Evolutionary conservation across 495 filamentous ascomycete genomes (phyloP), one percentile per base, ranked within the genome.

Genomic region (Aspergillus egyptiacus): DNA sequence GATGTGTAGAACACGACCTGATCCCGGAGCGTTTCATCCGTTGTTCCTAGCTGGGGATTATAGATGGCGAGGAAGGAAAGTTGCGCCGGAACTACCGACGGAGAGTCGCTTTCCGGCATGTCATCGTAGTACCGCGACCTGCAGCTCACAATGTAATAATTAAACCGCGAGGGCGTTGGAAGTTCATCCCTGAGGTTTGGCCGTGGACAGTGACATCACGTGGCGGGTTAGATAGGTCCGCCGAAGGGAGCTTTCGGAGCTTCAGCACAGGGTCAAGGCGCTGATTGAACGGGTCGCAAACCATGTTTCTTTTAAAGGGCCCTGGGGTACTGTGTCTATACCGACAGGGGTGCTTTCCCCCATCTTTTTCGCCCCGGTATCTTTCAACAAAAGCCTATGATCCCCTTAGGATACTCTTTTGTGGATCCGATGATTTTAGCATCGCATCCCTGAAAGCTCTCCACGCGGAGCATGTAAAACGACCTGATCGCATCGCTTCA

Each of bases 401-500:
- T 20, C 89, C 89, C 2, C 75, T 98, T 22, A 78, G 84, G n/a
- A 88, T 98, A 40, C 80, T 98, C 14, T 98, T 96, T 68, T 97
- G 90, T 64, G 93, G 93, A 20, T 94, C 94, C 9, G 93, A 98
- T 61, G 75, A 85, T 5, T 95, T 96, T 67, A 96, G 91, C 67
- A 83, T 84, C 59, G 78, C 79, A 28, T 89, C 90, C 2, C 74
- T 98, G 38, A 71, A 72, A 40, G 86, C 85, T 17, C 69, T 98
- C 36, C 67, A 86, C 58, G 56, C 60, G 2, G 82, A 90, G 58
- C 74, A 81, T 37, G 24, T 69, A 17, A 55, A 63, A 13, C 67
- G 81, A 20, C 70, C 76, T 2, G 62, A 69, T 10, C 67, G 80
- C 3, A 85, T 98, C 51, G 67, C 69, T 39, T 91, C 88, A 0